Conservation (phyloP, 2,329 filamentous ascomycete species). For the Onygena corvina region DNA sequence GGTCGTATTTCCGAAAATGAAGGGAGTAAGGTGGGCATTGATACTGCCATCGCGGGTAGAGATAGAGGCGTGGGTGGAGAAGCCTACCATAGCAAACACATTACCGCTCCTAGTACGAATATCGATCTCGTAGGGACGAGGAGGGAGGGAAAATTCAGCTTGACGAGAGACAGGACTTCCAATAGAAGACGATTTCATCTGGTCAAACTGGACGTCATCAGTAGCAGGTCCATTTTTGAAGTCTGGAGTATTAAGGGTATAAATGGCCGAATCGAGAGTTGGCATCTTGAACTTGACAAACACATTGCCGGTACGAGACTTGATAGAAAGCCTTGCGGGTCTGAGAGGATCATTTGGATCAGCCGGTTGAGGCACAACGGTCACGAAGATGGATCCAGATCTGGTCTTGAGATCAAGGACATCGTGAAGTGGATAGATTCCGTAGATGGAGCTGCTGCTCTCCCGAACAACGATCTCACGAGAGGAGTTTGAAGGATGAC, state of each 20-base stretch:
- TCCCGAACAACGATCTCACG: conserved; percentile 18
- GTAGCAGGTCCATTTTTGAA: not conserved
- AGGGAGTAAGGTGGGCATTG: conserved; percentile 39
- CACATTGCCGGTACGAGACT: conserved; percentile 21
- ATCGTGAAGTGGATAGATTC: conserved; percentile 25
- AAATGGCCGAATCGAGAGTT: not conserved
- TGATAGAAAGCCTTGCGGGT: conserved; percentile 22
- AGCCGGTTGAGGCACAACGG: conserved; percentile 24
- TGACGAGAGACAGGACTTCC: not conserved
- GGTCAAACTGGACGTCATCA: not conserved
- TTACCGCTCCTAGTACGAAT: conserved; percentile 22
- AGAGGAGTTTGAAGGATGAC: not conserved
- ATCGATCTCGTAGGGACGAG: conserved; percentile 21
- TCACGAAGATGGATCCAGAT: conserved; percentile 22
- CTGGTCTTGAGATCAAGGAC: conserved; percentile 23
- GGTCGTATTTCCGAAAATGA: conserved; percentile 10
- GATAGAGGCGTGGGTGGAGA: conserved; percentile 37
- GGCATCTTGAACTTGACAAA: conserved; percentile 18
- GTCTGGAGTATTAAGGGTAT: not conserved
- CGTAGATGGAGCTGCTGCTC: conserved; percentile 18
- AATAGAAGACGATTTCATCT: not conserved
- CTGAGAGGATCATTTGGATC: conserved; percentile 19
- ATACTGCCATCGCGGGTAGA: conserved; percentile 39
- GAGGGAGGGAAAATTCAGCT: conserved; percentile 10
- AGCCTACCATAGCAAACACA: conserved; percentile 34